A percentile compares a stretch with the other conserved stretches of the same genome.
Evolutionary conservation across 2,329 filamentous ascomycete genomes (phyloP).

Genomic region (Hymenoscyphus linearis): DNA sequence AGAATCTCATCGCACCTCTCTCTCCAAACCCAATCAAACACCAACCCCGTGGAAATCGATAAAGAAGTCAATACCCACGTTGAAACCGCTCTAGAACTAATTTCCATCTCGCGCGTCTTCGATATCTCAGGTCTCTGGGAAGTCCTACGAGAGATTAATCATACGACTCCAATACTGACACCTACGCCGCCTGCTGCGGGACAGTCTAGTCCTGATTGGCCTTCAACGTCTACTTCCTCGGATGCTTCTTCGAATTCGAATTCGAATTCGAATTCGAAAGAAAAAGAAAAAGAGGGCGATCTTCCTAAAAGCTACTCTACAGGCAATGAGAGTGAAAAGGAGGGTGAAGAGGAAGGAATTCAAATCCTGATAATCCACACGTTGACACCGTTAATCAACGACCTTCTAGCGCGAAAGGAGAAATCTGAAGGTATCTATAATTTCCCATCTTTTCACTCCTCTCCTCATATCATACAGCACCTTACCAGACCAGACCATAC

Average conservation of each 20-base stretch:
- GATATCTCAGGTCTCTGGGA: conserved; percentile 54
- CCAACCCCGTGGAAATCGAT: conserved; percentile 5
- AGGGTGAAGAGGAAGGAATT: not conserved
- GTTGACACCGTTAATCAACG: conserved; percentile 6
- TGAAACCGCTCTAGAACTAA: conserved; percentile 38
- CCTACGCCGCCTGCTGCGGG: not conserved
- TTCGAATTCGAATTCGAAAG: not conserved
- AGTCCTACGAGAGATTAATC: conserved; percentile 44
- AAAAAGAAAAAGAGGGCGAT: not conserved
- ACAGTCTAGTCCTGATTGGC: conserved; percentile 2
- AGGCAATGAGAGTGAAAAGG: not conserved
- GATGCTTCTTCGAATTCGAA: not conserved
- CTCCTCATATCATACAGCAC: too few relatives aligned
- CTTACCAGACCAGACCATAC: too few relatives aligned
- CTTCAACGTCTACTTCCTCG: too few relatives aligned
- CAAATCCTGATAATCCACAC: conserved; percentile 5
- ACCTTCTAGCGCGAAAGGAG: not conserved
- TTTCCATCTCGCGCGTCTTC: conserved; percentile 53
- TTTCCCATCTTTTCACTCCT: too few relatives aligned
- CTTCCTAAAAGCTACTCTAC: not conserved
- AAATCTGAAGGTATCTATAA: not conserved
- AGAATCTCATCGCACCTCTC: conserved; percentile 10
- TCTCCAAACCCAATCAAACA: not conserved
- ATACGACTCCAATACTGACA: not conserved
- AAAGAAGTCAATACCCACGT: not conserved